Base-by-base conservation (phyloP, 140 eudicot species). In the Ambrosia hybrid region DNA sequence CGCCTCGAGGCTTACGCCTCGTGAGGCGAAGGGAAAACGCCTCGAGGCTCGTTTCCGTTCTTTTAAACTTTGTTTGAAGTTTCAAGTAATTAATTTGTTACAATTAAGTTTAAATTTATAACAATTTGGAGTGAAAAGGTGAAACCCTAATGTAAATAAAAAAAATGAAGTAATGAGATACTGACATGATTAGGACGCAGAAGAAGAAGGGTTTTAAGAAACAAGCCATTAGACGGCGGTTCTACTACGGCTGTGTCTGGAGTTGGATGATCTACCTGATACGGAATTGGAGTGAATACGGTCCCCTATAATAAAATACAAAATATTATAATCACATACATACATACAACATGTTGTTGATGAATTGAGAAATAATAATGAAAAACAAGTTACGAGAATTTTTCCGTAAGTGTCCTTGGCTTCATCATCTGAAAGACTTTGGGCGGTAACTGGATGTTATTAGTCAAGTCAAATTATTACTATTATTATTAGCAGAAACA, bases 341-440 rank as follows among this genome's bases (percentile, higher is more conserved):
- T 0, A 39, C 6, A 41, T 7, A 41, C 9, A 48, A 8, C 3
- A 48, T 46, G 52, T 46, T 46, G 52, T 1, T 46, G 52, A 46
- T 39, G 53, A 48, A 6, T 3, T 48, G 7, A 41, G 46, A 41
- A 41, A 6, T 2, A 6, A 9, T 48, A 48, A 48, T 1, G 14
- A 11, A 48, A 48, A 9, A 8, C 9, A 48, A 36, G 41, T 71
- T 72, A 93, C 98, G 26, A 94, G 85, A 41, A 88, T 66, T 85
- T 90, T 94, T 56, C 83, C 96, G 43, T 94, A 94, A 36, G 91
- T 74, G 48, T 88, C 95, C 69, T 71, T 86, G 0, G 97, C 94
- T 65, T 66, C 87, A 76, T 88, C 99, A 46, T 90, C 96, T 9
- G 97, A 79, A 9, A 88, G 39, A 16, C 17, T 73, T 34, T 88